Evolutionary conservation across 2,329 filamentous ascomycete species (phyloP).

Genomic region (Phialophora chinensis): DNA sequence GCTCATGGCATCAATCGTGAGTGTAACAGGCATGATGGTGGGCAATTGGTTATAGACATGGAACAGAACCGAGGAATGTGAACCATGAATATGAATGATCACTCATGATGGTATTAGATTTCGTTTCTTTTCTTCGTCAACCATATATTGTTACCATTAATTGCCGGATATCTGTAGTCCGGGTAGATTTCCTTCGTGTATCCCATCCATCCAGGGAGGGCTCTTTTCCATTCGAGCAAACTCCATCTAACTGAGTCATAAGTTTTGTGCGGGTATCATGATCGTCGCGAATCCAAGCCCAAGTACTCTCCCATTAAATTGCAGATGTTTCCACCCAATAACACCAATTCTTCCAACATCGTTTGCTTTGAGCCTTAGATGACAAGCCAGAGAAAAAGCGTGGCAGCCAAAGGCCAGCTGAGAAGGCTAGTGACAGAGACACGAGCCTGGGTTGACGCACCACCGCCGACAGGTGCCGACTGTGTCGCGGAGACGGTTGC

Average conservation of each 20-base stretch:
- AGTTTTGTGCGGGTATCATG: slow-evolving; percentile 20
- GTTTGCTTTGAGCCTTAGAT: slow-evolving; percentile 8
- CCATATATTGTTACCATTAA: slow-evolving; percentile 13
- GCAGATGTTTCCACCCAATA: slow-evolving; percentile 12
- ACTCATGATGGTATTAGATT: slow-evolving; percentile 6
- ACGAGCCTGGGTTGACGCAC: neutral
- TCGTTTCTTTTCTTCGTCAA: neutral
- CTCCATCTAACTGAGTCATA: slow-evolving; percentile 14
- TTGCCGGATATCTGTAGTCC: slow-evolving; percentile 8
- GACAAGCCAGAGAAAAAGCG: slow-evolving; percentile 18
- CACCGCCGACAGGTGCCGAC: neutral
- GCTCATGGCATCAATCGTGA: slow-evolving; percentile 84
- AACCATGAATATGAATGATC: neutral
- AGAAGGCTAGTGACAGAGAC: slow-evolving; percentile 6
- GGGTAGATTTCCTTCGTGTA: slow-evolving; percentile 6
- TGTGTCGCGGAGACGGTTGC: slow-evolving; percentile 22
- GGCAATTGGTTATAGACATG: slow-evolving; percentile 41
- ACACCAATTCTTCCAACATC: slow-evolving; percentile 13
- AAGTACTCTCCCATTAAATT: neutral
- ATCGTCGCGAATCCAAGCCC: slow-evolving; percentile 20
- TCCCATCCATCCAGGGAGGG: neutral
- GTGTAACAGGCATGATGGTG: slow-evolving; percentile 73
- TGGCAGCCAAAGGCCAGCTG: slow-evolving; percentile 17
- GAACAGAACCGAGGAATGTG: neutral
- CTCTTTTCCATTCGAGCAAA: slow-evolving; percentile 9